These are phyloP conservation scores for Umbilicus rupestris DNA, from an alignment of 164 flowering plant species.

Conservation along the genomic window DNA sequence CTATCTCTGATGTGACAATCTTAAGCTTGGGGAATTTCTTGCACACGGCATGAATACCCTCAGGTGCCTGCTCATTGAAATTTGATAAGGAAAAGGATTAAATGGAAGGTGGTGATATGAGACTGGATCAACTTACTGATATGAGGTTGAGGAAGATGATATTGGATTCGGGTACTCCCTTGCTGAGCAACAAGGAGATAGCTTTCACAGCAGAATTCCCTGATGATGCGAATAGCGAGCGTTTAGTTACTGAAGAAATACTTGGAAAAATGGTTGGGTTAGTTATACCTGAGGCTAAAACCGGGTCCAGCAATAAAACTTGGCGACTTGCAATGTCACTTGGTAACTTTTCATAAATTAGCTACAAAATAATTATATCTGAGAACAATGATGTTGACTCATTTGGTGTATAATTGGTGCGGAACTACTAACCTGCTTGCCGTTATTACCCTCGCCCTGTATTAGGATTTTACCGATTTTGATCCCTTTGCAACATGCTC, in stretches of 20 bases:
- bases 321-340: slow-evolving; percentile 60
- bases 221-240: slow-evolving; percentile 15
- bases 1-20: slow-evolving; percentile 79
- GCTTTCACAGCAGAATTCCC: slow-evolving; percentile 78
- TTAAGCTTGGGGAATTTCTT: slow-evolving; percentile 49
- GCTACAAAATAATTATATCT: slow-evolving; percentile 23
- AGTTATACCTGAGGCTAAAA: slow-evolving; percentile 69
- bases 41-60: slow-evolving; percentile 65
- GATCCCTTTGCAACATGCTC: slow-evolving; percentile 90
- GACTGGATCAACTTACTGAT: slow-evolving; percentile 32
- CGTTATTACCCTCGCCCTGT: slow-evolving; percentile 46
- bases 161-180: slow-evolving; percentile 68
- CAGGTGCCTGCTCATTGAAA: slow-evolving; percentile 54
- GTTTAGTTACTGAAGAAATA: neutral
- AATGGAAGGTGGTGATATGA: neutral
- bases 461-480: slow-evolving; percentile 82
- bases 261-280: neutral
- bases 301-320: slow-evolving; percentile 68
- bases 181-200: slow-evolving; percentile 52
- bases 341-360: slow-evolving; percentile 79
- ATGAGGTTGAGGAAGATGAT: slow-evolving; percentile 78
- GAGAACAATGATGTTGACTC: neutral
- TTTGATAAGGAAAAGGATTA: neutral
- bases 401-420: neutral
- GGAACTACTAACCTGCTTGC: slow-evolving; percentile 42